Evolutionary conservation across 1,284 basidiomycete species (phyloP), one percentile per base, ranked within the genome.

Genomic region (Fomes fomentarius): DNA sequence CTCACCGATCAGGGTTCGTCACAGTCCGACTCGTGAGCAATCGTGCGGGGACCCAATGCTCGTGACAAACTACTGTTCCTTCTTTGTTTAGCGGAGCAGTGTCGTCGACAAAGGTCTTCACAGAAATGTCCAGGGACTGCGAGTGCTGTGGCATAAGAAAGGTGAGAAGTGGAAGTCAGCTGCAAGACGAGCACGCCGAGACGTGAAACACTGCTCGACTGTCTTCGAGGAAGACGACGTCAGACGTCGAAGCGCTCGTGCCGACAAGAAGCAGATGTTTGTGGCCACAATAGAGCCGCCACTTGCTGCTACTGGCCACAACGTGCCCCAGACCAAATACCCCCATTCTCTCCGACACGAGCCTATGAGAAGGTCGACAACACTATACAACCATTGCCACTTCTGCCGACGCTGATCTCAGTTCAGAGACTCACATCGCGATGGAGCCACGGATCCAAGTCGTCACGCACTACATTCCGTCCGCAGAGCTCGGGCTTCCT

Each of bases 401-500:
- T 30, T 6, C 12, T 30, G 6, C 6, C 28, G 28, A 30, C 28
- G 12, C 7, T 12, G 28, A 30, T 6, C 28, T 30, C 28, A 30
- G 28, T 12, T 30, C 28, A 30, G 28, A n/a, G n/a, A n/a, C n/a
- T n/a, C n/a, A n/a, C n/a, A n/a, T n/a, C n/a, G n/a, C 40, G 22
- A 38, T 50, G 43, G 48, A 58, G 28, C 25, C 56, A 49, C 60
- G 56, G 21, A 67, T 70, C 37, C 61, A 51, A 3, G 64, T 82
- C 50, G 65, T 72, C 43, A 79, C 78, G 33, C 74, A 67, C 54
- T 79, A 79, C 60, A 65, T 87, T 46, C 65, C 74, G 17, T 68
- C 83, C 4, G 63, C 74, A 21, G 78, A 81, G 54, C 67, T 73
- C 42, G 73, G 74, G 15, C 66, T 81, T 31, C 89, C 89, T 3